Evolutionary conservation across 1,284 basidiomycete genomes (phyloP).

Genomic region (Exobasidium rhododendri): DNA sequence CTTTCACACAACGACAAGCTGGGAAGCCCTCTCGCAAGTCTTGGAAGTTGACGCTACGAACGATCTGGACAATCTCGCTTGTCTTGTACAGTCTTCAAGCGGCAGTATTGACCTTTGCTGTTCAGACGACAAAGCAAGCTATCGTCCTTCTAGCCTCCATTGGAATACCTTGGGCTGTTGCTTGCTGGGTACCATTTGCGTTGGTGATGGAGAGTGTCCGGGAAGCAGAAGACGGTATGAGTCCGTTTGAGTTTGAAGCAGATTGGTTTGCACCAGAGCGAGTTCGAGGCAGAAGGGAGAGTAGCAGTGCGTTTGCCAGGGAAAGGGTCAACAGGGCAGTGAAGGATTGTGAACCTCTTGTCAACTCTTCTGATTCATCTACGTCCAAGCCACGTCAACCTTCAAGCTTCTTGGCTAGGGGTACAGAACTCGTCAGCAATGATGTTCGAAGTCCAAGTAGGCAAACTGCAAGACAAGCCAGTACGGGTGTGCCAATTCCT

Average conservation of each 20-base stretch:
- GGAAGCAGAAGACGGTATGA: slow-evolving; percentile 38
- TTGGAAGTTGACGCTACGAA: slow-evolving; percentile 29
- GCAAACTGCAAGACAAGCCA: background rate
- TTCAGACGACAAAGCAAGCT: slow-evolving; percentile 24
- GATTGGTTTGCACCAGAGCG: slow-evolving; percentile 27
- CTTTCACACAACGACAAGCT: background rate
- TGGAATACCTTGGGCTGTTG: slow-evolving; percentile 51
- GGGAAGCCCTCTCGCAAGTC: background rate
- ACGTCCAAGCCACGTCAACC: background rate
- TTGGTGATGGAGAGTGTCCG: slow-evolving; percentile 49
- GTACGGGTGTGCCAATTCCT: slow-evolving; percentile 1
- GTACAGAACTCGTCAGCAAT: background rate
- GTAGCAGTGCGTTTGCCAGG: background rate
- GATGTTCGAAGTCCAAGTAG: background rate
- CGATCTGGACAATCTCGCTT: slow-evolving; percentile 41
- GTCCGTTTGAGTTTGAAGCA: slow-evolving; percentile 29
- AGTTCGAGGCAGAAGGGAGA: background rate
- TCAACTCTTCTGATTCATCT: background rate
- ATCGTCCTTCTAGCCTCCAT: slow-evolving; percentile 42
- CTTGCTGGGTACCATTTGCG: slow-evolving; percentile 51
- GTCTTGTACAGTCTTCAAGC: slow-evolving; percentile 30
- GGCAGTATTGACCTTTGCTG: slow-evolving; percentile 32
- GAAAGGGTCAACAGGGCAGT: slow-evolving; percentile 10
- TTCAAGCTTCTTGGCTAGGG: background rate
- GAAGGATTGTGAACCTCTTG: slow-evolving; percentile 11